A percentile compares a stretch with the other conserved stretches of the same genome.
phyloP scores from a whole-genome alignment of 176 grass and related monocot species.

The Hordeum vulgare region MorexV3_pseudomolecules_assembly NC_058519.1:19974361-19974860 shows the following conservation, averaged over 20 bases:
- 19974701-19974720: too few species aligned
- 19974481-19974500: constrained; percentile 88
- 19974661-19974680: background rate
- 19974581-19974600: background rate
- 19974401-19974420: constrained; percentile 51
- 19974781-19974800: background rate
- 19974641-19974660: background rate
- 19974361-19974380: constrained; percentile 29
- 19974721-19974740: too few species aligned
- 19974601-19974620: background rate
- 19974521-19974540: constrained; percentile 1
- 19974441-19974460: constrained; percentile 74
- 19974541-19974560: background rate
- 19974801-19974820: background rate
- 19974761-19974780: background rate
- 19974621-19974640: background rate
- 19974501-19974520: constrained; percentile 46
- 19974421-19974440: constrained; percentile 78
- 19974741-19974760: background rate
- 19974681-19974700: background rate
- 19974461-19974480: constrained; percentile 78
- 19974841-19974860: background rate
- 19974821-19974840: background rate
- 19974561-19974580: background rate
- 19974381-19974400: constrained; percentile 43